Conservation (phyloP, 371 early-diverging fungal genomes). For the Umbelopsis sp. region DNA sequence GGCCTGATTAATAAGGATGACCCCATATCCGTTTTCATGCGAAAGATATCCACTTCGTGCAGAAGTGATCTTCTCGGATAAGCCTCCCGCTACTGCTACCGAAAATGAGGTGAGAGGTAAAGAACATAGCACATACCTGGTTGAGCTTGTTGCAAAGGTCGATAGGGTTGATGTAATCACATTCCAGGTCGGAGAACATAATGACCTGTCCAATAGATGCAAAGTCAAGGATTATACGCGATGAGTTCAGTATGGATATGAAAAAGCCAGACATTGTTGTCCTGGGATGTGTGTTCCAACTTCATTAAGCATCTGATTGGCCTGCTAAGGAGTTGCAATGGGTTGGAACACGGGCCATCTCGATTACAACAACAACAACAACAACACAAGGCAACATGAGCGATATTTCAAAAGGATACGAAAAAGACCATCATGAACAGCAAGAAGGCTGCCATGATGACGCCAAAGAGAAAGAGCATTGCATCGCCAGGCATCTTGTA, state of each 20-base stretch:
- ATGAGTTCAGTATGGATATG: neutral
- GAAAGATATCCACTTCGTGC: no score
- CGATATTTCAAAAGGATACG: slow-evolving; percentile 55
- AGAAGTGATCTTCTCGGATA: neutral
- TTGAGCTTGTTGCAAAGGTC: slow-evolving; percentile 96
- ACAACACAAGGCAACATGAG: slow-evolving; percentile 7
- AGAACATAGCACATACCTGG: slow-evolving; percentile 60
- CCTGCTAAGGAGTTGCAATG: neutral
- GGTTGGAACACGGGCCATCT: neutral
- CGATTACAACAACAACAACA: slow-evolving; percentile 1
- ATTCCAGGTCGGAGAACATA: slow-evolving; percentile 92
- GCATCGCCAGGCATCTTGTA: slow-evolving; percentile 72
- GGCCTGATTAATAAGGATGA: no score
- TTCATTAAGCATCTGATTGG: neutral
- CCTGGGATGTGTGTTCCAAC: neutral
- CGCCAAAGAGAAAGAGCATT: slow-evolving; percentile 86
- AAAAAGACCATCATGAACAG: slow-evolving; percentile 95
- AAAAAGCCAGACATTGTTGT: neutral
- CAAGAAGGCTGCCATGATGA: slow-evolving; percentile 87
- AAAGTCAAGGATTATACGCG: slow-evolving; percentile 18
- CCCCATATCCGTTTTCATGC: no score
- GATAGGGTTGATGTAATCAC: slow-evolving; percentile 98
- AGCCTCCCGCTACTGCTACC: neutral
- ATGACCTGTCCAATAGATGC: slow-evolving; percentile 67
- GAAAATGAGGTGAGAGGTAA: neutral